Evolutionary conservation across 129 eudicot species (phyloP).

Genomic region (Lonicera japonica): DNA sequence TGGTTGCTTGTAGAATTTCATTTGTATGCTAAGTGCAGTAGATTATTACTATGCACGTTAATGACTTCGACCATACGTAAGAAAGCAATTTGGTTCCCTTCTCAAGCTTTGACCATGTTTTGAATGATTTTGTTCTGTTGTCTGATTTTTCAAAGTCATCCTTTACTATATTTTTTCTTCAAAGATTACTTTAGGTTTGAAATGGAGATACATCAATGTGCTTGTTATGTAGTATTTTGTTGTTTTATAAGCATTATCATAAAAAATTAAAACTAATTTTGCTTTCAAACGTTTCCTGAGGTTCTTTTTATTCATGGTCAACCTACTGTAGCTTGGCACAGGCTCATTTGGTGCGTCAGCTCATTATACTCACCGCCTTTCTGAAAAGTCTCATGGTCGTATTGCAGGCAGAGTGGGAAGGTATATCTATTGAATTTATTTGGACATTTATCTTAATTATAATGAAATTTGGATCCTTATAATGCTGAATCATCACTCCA

Average conservation of each 20-base stretch:
- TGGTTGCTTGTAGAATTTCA: too few relatives aligned
- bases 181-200: too few relatives aligned
- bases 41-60: too few relatives aligned
- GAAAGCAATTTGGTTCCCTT: too few relatives aligned
- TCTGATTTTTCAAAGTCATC: too few relatives aligned
- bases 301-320: slow-evolving; percentile 2
- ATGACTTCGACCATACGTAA: too few relatives aligned
- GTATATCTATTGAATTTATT: slow-evolving; percentile 24
- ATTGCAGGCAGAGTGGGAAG: slow-evolving; percentile 83
- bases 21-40: too few relatives aligned
- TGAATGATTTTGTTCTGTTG: too few relatives aligned
- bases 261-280: too few relatives aligned
- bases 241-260: not conserved
- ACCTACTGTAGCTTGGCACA: slow-evolving; percentile 58
- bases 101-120: too few relatives aligned
- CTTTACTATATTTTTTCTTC: too few relatives aligned
- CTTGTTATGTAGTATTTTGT: not conserved
- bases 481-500: not conserved
- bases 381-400: slow-evolving; percentile 89
- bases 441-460: not conserved
- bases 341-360: slow-evolving; percentile 77
- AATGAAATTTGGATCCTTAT: not conserved
- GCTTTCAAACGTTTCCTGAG: not conserved
- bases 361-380: slow-evolving; percentile 66
- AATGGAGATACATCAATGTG: too few relatives aligned